Evolutionary conservation across 2,329 filamentous ascomycete species (phyloP), one percentile per base, ranked within the genome.

Genomic region (Geosmithia morbida): DNA sequence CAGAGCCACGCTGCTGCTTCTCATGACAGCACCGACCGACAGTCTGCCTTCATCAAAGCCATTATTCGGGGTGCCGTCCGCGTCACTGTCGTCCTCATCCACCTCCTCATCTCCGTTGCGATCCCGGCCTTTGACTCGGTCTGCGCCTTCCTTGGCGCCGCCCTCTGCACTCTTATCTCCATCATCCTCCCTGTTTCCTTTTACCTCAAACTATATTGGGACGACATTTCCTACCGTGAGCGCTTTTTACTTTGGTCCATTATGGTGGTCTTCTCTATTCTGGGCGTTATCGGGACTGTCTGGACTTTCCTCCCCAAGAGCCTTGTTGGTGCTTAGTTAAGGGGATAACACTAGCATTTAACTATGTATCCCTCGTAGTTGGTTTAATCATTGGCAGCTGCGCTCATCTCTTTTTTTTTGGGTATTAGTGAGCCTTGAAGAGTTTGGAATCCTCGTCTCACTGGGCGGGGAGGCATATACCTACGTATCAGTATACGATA

Each of bases 111-210:
- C 50, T 80, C 89, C 7, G 70, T 79, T 44, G 50, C 72, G 2
- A 77, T 79, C 57, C 88, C 89, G 1, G 77, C 79, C 0, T 95
- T 95, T 58, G 88, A 95, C 60, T 81, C 82, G 46, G 89, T 95
- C 58, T 94, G 94, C 81, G 85, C 85, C 3, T 81, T 95, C 51
- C 81, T 97, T 67, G 90, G 92, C 13, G 87, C 85, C 40, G 84
- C 88, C 3, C 74, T 95, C 16, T 96, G 90, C 66, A 95, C 95
- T 56, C 87, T 86, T 17, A 94, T 97, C 53, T 97, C 90, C 65
- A 81, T 97, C 53, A 88, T 94, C 17, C 62, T 98, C 46, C 92
- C 90, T 1, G 69, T 95, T 30, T 75, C 81, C 4, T 97, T 98
- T 60, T 88, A 97, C 59, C 67, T 97, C 48, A 94, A 89, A 66